phyloP scores from a whole-genome alignment of 176 grass and related monocot species.

The Hordeum marinum region DNA sequence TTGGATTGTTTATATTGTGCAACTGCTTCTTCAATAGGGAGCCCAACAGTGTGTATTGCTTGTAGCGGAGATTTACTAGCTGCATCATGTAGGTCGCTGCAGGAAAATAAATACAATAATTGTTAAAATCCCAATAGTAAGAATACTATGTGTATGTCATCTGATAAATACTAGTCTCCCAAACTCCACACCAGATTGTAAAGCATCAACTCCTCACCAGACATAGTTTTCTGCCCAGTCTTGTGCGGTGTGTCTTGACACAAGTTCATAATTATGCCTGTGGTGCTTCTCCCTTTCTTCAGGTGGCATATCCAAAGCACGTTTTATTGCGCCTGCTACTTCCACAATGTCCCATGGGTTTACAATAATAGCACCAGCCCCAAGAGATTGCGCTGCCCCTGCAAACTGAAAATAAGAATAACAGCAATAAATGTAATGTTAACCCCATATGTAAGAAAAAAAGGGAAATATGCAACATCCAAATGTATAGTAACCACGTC shows the following conservation, averaged over 20 bases:
- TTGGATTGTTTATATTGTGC: constrained; percentile 48
- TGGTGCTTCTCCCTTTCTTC: constrained; percentile 75
- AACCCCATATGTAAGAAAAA: neutral
- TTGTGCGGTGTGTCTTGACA: constrained; percentile 77
- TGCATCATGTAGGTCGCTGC: constrained; percentile 75
- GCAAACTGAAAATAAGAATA: constrained; percentile 68
- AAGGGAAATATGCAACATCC: neutral
- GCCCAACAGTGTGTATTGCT: constrained; percentile 64
- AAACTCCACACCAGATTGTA: neutral
- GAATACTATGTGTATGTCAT: neutral
- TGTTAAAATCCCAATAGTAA: neutral
- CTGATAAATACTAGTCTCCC: neutral
- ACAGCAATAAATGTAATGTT: neutral
- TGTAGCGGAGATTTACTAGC: constrained; percentile 65
- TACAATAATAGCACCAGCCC: constrained; percentile 80
- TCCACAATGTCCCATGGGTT: constrained; percentile 91
- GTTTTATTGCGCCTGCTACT: constrained; percentile 53
- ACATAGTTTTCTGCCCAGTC: constrained; percentile 92
- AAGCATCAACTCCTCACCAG: constrained; percentile 41
- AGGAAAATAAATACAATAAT: constrained; percentile 18
- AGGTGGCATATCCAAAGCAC: constrained; percentile 56
- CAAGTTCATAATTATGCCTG: constrained; percentile 89
- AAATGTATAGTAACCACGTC: neutral
- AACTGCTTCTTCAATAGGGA: constrained; percentile 45
- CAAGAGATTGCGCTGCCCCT: constrained; percentile 89